phyloP scores from a whole-genome alignment of 2,329 filamentous ascomycete species.

The Ambrosiella xylebori region DNA sequence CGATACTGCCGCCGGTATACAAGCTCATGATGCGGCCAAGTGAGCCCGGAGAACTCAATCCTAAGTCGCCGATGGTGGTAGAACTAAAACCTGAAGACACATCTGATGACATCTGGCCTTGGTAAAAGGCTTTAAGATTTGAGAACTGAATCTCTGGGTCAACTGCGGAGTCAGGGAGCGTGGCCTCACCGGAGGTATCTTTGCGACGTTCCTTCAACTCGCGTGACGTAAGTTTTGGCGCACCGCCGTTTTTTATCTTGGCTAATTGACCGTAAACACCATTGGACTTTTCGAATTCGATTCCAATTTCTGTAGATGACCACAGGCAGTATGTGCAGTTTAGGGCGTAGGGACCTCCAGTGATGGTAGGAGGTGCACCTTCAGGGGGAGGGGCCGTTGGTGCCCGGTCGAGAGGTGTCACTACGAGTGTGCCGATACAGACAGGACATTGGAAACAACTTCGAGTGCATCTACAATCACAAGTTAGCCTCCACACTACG shows the following conservation, averaged over 20 bases:
- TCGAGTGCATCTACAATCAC: slow-evolving; percentile 53
- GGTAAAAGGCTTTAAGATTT: slow-evolving; percentile 65
- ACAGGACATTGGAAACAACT: slow-evolving; percentile 93
- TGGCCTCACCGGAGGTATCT: slow-evolving; percentile 21
- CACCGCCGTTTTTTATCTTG: slow-evolving; percentile 48
- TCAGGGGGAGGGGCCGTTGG: slow-evolving; percentile 24
- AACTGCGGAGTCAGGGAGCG: slow-evolving; percentile 28
- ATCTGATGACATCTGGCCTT: slow-evolving; percentile 50
- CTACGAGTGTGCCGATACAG: slow-evolving; percentile 56
- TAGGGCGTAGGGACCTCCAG: slow-evolving; percentile 51
- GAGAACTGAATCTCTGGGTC: slow-evolving; percentile 56
- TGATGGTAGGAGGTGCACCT: slow-evolving; percentile 23
- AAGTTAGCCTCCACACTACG: not conserved
- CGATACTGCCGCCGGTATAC: slow-evolving; percentile 51
- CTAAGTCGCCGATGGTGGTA: slow-evolving; percentile 28
- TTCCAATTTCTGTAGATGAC: slow-evolving; percentile 75
- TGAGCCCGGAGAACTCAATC: slow-evolving; percentile 60
- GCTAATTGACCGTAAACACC: slow-evolving; percentile 69
- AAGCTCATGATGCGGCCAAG: slow-evolving; percentile 81
- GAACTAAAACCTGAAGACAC: slow-evolving; percentile 31
- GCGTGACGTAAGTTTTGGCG: slow-evolving; percentile 30
- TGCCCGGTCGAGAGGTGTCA: slow-evolving; percentile 49
- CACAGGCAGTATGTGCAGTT: slow-evolving; percentile 85
- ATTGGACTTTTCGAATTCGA: slow-evolving; percentile 78
- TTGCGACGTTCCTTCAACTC: slow-evolving; percentile 36